phyloP scores from a whole-genome alignment of 2,329 filamentous ascomycete genomes.

The Sarocladiaceae sp. region DNA sequence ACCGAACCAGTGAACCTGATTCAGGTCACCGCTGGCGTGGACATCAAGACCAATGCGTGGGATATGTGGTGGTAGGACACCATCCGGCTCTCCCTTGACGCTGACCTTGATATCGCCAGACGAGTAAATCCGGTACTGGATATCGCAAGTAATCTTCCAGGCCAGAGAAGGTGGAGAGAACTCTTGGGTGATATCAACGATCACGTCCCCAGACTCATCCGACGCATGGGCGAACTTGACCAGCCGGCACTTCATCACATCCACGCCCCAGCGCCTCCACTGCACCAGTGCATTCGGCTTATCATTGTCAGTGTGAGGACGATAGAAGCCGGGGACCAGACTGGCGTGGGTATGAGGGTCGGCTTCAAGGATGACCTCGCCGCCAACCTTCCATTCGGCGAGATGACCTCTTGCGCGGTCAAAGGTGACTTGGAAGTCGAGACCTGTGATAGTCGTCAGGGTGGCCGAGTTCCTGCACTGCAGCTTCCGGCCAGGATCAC shows the following conservation, averaged over 20 bases:
- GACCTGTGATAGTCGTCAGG: slow-evolving; percentile 13
- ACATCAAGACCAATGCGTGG: slow-evolving; percentile 58
- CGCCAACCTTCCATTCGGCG: slow-evolving; percentile 32
- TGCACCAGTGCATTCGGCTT: slow-evolving; percentile 23
- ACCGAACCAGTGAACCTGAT: slow-evolving; percentile 52
- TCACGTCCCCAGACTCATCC: slow-evolving; percentile 17
- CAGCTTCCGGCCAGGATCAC: neutral
- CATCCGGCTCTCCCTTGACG: slow-evolving; percentile 37
- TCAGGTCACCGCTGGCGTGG: slow-evolving; percentile 38
- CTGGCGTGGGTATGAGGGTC: slow-evolving; percentile 29
- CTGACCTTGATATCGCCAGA: slow-evolving; percentile 39
- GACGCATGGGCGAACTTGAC: neutral
- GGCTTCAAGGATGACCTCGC: slow-evolving; percentile 26
- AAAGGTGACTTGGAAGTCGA: slow-evolving; percentile 33
- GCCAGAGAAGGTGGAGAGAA: slow-evolving; percentile 53
- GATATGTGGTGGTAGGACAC: slow-evolving; percentile 46
- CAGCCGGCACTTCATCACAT: slow-evolving; percentile 31
- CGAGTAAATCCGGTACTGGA: slow-evolving; percentile 44
- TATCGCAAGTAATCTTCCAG: slow-evolving; percentile 47
- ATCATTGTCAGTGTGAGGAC: slow-evolving; percentile 62
- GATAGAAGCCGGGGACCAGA: slow-evolving; percentile 49
- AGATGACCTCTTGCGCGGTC: slow-evolving; percentile 38
- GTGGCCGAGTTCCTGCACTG: neutral
- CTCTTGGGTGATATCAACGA: slow-evolving; percentile 45
- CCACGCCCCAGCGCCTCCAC: slow-evolving; percentile 48